These are phyloP conservation scores for Cicer pinnatifidum DNA, from an alignment of 306 rosid genomes.

Conservation along the genomic window DNA sequence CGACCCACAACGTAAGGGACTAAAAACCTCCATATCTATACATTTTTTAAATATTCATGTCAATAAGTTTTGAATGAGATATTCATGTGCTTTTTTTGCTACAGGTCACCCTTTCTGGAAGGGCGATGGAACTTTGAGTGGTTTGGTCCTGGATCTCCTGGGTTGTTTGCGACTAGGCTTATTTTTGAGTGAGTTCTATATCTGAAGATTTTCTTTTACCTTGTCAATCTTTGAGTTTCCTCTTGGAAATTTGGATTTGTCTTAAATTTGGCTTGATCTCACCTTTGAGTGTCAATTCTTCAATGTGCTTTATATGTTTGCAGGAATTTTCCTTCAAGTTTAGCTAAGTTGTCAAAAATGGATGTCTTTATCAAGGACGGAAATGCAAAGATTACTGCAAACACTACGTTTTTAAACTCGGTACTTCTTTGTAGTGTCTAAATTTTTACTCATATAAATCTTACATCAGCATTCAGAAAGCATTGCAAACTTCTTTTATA, in stretches of 20 bases:
- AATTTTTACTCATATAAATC: constrained; percentile 24
- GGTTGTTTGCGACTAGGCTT: constrained; percentile 71
- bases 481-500: constrained; percentile 20
- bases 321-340: constrained; percentile 85
- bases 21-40: background rate
- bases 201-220: constrained; percentile 14
- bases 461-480: constrained; percentile 28
- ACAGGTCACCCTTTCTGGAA: constrained; percentile 96
- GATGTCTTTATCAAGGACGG: constrained; percentile 80
- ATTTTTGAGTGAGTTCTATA: constrained; percentile 73
- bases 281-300: constrained; percentile 28
- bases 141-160: constrained; percentile 86
- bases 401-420: constrained; percentile 67
- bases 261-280: constrained; percentile 31
- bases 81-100: constrained; percentile 53
- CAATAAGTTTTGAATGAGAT: constrained; percentile 44
- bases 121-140: constrained; percentile 96
- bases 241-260: constrained; percentile 6
- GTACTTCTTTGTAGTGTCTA: constrained; percentile 50
- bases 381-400: constrained; percentile 80
- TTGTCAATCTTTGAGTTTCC: constrained; percentile 17
- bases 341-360: constrained; percentile 86
- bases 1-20: constrained; percentile 90
- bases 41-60: constrained; percentile 5
- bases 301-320: constrained; percentile 38